Conservation (phyloP, 805 yeast species). For the Metschnikowia aberdeeniae region DNA sequence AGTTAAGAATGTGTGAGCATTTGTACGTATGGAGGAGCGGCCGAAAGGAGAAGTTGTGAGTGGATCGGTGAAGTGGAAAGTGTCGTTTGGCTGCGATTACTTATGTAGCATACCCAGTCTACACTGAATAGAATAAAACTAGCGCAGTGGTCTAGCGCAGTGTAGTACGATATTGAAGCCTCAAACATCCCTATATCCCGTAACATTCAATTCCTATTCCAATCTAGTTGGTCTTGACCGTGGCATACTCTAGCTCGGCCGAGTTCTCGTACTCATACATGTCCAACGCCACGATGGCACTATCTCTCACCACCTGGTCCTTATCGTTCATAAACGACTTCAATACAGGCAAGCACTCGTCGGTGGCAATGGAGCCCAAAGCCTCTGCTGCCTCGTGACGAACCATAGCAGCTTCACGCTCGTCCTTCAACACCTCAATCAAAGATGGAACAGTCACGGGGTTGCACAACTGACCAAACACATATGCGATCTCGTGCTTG, state of each 20-base stretch:
- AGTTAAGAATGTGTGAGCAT: too few species aligned
- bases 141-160: not conserved
- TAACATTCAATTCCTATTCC: not conserved
- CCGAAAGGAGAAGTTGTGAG: too few species aligned
- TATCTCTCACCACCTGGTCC: slow-evolving; percentile 90
- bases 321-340: slow-evolving; percentile 72
- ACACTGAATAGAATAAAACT: not conserved
- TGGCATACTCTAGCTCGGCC: slow-evolving; percentile 69
- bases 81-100: too few species aligned
- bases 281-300: slow-evolving; percentile 95
- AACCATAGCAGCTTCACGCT: slow-evolving; percentile 92
- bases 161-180: not conserved
- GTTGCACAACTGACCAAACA: slow-evolving; percentile 93
- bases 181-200: too few species aligned
- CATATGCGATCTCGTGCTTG: slow-evolving; percentile 97
- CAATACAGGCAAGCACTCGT: slow-evolving; percentile 87
- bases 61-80: too few species aligned
- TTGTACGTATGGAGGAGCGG: too few species aligned
- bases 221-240: slow-evolving; percentile 9
- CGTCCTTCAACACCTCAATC: slow-evolving; percentile 72
- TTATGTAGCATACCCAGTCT: not conserved
- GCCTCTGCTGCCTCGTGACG: slow-evolving; percentile 99
- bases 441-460: slow-evolving; percentile 89
- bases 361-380: slow-evolving; percentile 93
- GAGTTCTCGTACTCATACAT: slow-evolving; percentile 96